Base-by-base conservation (phyloP, 2,329 filamentous ascomycete species). In the Ophiostoma quercus region DNA sequence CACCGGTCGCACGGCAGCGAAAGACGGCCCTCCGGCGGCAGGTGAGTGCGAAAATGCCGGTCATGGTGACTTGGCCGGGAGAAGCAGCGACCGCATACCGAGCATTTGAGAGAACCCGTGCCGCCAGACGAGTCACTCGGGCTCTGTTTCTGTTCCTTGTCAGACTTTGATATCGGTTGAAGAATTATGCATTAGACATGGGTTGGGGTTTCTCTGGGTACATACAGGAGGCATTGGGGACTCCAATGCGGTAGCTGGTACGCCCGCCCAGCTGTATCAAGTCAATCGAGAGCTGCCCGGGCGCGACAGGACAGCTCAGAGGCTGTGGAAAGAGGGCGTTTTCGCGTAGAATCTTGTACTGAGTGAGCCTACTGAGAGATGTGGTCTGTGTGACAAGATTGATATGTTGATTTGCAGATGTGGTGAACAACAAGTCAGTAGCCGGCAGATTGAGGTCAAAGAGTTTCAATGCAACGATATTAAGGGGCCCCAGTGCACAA, bases 41-140 rank as follows among this genome's bases (percentile, higher is more conserved):
- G 70, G 68, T 78, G 76, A 1, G 76, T 76, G 29, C 74, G 72
- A 32, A 73, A 74, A 69, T 78, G 76, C 3, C 76, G 74, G n/a
- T 75, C 72, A 8, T 76, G 72, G 60, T 77, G 75, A 54, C 74
- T 75, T 1, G 74, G 76, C 0, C 74, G 74, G 19, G 73, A 72
- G 67, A 76, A 77, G 25, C 66, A 73, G 9, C 73, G 72, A 7
- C 69, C 67, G 68, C 76, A 77, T 12, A 74, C 68, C 22, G 73
- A 68, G 69, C 76, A 77, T 6, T 43, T 22, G 7, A 70, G 54
- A 5, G 57, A 51, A 1, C 25, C n/a, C 34, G 8, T 54, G 19
- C 60, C 60, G 29, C 16, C n/a, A 16, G 60, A 63, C 14, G 60
- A 63, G 2, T 37, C 19, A 5, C 32, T 5, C 32, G 32, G 1